Conservation (phyloP, 1,139 yeast genomes). For the Pneumocystis murina region DNA sequence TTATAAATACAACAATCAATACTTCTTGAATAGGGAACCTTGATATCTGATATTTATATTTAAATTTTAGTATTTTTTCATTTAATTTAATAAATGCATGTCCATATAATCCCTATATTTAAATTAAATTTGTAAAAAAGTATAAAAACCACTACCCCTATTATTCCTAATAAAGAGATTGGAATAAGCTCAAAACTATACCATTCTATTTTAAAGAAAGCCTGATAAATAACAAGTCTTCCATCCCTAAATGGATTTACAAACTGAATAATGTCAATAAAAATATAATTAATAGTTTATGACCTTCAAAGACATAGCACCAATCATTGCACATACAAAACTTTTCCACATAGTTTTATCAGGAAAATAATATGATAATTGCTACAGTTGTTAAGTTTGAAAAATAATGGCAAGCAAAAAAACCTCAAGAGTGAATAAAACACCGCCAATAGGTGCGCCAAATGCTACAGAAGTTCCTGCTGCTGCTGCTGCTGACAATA, state of each 20-base stretch:
- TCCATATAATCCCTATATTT: slow-evolving; percentile 26
- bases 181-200: slow-evolving; percentile 35
- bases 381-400: background rate
- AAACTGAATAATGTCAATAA: slow-evolving; percentile 37
- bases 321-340: slow-evolving; percentile 46
- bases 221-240: slow-evolving; percentile 33
- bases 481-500: slow-evolving; percentile 48
- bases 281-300: slow-evolving; percentile 52
- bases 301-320: slow-evolving; percentile 42
- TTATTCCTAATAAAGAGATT: slow-evolving; percentile 43
- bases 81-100: background rate
- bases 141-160: slow-evolving; percentile 35
- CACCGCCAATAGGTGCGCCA: slow-evolving; percentile 60
- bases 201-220: slow-evolving; percentile 23
- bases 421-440: slow-evolving; percentile 49
- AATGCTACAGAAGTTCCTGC: slow-evolving; percentile 61
- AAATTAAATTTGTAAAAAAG: slow-evolving; percentile 36
- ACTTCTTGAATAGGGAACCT: background rate
- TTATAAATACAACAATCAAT: background rate
- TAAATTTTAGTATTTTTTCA: background rate
- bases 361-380: slow-evolving; percentile 37
- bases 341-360: slow-evolving; percentile 44
- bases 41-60: background rate
- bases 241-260: slow-evolving; percentile 40
- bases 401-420: slow-evolving; percentile 20